phyloP scores from a whole-genome alignment of 1,139 yeast genomes.

The Yamadazyma buinensis region DNA sequence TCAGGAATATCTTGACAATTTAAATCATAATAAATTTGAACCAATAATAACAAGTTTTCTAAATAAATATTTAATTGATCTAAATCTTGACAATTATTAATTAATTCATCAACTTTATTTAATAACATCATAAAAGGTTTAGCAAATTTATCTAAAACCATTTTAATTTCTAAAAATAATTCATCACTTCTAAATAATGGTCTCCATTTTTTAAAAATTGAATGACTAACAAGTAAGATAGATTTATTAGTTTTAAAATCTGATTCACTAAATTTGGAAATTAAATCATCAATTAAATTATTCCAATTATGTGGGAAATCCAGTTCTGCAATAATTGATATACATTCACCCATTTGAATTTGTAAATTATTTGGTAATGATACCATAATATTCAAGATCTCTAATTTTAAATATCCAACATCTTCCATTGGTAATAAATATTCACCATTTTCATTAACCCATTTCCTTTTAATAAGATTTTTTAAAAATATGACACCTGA shows the following conservation, averaged over 20 bases:
- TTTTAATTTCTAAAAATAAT: constrained; percentile 78
- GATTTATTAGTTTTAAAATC: constrained; percentile 81
- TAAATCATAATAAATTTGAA: constrained; percentile 85
- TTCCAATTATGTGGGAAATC: constrained; percentile 95
- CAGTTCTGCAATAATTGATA: constrained; percentile 88
- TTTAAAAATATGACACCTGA: constrained; percentile 93
- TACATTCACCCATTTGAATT: constrained; percentile 89
- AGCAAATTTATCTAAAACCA: constrained; percentile 84
- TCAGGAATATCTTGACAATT: constrained; percentile 98
- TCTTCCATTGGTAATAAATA: constrained; percentile 62
- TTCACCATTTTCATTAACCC: constrained; percentile 89
- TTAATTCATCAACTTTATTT: constrained; percentile 60
- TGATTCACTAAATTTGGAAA: constrained; percentile 54
- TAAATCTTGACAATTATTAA: constrained; percentile 35
- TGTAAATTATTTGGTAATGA: constrained; percentile 71
- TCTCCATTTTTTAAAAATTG: constrained; percentile 95
- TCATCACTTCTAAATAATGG: constrained; percentile 91
- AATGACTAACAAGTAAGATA: constrained; percentile 86
- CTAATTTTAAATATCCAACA: constrained; percentile 64
- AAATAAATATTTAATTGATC: constrained; percentile 53
- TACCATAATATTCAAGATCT: constrained; percentile 82
- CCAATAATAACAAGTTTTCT: constrained; percentile 66
- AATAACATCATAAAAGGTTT: constrained; percentile 72
- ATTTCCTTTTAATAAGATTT: constrained; percentile 75
- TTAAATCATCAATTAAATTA: constrained; percentile 70